These are phyloP conservation scores for Smithsoniella earleae DNA, from an alignment of 163 green algal species.

Conservation along the genomic window DNA sequence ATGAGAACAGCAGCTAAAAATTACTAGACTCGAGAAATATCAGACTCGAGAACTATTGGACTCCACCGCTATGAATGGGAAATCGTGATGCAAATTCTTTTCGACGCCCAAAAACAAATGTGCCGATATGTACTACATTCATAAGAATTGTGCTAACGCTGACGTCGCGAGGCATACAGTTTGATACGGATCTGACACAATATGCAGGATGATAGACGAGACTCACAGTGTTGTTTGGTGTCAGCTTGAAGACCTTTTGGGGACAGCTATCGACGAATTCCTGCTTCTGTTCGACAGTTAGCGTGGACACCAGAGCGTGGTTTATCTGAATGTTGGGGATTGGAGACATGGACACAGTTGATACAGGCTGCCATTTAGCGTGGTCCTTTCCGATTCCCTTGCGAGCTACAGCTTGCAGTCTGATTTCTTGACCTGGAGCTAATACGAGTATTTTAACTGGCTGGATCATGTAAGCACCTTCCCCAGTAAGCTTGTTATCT, in stretches of 20 bases:
- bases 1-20: too few species aligned
- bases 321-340: conserved; percentile 67
- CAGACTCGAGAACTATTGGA: too few species aligned
- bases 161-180: too few species aligned
- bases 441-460: conserved; percentile 80
- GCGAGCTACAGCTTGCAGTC: conserved; percentile 73
- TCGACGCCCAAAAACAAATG: too few species aligned
- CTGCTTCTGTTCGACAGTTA: conserved; percentile 70
- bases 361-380: conserved; percentile 93
- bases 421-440: conserved; percentile 69
- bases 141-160: too few species aligned
- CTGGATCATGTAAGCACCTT: conserved; percentile 54
- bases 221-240: conserved; percentile 57
- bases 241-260: conserved; percentile 69
- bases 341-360: conserved; percentile 49
- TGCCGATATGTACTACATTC: too few species aligned
- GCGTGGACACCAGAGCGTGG: conserved; percentile 55
- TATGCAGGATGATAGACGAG: too few species aligned
- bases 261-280: conserved; percentile 53
- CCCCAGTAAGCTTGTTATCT: conserved; percentile 31
- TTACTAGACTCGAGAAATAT: too few species aligned
- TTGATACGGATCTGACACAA: too few species aligned
- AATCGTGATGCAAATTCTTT: too few species aligned
- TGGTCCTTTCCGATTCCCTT: conserved; percentile 98
- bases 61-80: too few species aligned